A percentile compares a stretch with the other conserved stretches of the same genome.
Conservation (phyloP, 768 basidiomycete genomes). For the Chalciporus pseudorubinellus region DNA sequence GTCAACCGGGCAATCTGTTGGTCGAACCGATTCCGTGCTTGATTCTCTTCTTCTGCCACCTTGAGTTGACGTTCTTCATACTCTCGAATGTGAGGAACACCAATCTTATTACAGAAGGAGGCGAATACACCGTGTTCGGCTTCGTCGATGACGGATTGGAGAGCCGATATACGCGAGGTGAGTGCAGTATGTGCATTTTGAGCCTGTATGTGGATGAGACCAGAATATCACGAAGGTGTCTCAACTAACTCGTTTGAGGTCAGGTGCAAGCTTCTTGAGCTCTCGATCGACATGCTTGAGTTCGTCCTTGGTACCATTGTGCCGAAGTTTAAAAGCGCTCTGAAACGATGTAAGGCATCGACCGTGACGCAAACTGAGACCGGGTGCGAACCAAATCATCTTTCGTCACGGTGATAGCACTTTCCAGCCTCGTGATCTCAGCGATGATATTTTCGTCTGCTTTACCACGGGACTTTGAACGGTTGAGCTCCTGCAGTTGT, state of each 20-base stretch:
- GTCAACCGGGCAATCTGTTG: conserved; percentile 82
- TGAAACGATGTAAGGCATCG: conserved; percentile 28
- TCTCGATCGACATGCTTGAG: conserved; percentile 77
- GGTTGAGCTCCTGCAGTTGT: conserved; percentile 79
- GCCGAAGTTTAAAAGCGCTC: conserved; percentile 72
- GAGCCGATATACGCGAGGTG: conserved; percentile 49
- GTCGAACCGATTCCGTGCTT: conserved; percentile 77
- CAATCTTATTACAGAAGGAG: conserved; percentile 76
- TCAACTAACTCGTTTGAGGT: conserved; percentile 62
- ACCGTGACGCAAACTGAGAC: no score
- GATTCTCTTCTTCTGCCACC: conserved; percentile 84
- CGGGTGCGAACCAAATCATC: conserved; percentile 73
- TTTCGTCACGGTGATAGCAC: conserved; percentile 65
- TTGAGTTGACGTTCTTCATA: conserved; percentile 92
- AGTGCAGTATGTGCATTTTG: conserved; percentile 51
- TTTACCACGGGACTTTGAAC: conserved; percentile 79
- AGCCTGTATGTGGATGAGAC: conserved; percentile 38
- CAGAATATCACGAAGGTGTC: background rate
- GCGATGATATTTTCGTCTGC: conserved; percentile 76
- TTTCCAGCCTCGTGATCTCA: conserved; percentile 78
- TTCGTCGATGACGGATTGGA: conserved; percentile 59
- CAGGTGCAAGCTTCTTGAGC: conserved; percentile 61
- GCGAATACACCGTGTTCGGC: conserved; percentile 82
- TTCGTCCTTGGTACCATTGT: conserved; percentile 80
- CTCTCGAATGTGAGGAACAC: conserved; percentile 79